Evolutionary conservation across 805 yeast species (phyloP).

Genomic region (Ogataea ramenticola): DNA sequence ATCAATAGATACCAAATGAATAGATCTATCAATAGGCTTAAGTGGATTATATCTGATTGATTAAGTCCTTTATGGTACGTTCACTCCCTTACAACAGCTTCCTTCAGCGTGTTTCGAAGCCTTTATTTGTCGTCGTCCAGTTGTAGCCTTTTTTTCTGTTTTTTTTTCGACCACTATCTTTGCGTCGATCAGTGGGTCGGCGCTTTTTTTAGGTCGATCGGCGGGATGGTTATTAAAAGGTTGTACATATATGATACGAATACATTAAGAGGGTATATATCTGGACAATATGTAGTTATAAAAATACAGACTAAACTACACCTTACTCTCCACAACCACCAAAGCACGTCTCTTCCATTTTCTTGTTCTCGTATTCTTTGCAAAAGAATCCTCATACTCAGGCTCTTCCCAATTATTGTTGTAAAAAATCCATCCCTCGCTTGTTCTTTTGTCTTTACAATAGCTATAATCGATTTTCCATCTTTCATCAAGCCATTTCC

Average conservation of each 20-base stretch:
- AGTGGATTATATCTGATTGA: background rate
- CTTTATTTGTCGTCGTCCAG: background rate
- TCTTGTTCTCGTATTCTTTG: slow-evolving; percentile 44
- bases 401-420: slow-evolving; percentile 44
- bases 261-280: too few species aligned
- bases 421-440: slow-evolving; percentile 48
- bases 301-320: too few species aligned
- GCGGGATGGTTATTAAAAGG: too few species aligned
- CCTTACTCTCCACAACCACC: slow-evolving; percentile 5
- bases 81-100: too few species aligned
- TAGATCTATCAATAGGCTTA: background rate
- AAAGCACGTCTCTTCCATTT: slow-evolving; percentile 44
- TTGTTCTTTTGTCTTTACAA: slow-evolving; percentile 26
- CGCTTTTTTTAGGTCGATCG: too few species aligned
- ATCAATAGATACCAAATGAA: background rate
- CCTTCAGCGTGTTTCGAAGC: too few species aligned
- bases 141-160: background rate
- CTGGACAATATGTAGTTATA: too few species aligned
- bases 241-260: too few species aligned
- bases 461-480: slow-evolving; percentile 42
- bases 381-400: slow-evolving; percentile 34
- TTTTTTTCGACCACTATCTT: too few species aligned
- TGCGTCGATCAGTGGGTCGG: too few species aligned
- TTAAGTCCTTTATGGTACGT: background rate
- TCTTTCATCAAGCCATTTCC: slow-evolving; percentile 51